A percentile compares a stretch with the other conserved stretches of the same genome.
Evolutionary conservation across 306 rosid genomes (phyloP).

Genomic region (Delonix regia): DNA sequence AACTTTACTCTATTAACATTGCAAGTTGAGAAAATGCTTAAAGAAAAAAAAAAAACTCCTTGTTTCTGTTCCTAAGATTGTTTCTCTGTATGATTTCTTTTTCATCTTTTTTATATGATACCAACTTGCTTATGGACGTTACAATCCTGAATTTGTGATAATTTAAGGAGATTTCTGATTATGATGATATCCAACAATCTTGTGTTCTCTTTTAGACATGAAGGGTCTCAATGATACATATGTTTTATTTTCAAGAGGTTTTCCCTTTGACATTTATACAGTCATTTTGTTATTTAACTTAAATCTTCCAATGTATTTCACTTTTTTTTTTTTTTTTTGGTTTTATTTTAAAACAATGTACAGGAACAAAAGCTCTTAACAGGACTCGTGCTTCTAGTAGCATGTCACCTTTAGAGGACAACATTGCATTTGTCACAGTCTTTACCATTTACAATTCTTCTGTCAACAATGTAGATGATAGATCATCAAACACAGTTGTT

Average conservation of each 20-base stretch:
- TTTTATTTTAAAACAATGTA: not conserved
- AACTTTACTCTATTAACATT: not conserved
- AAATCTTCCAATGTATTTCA: slow-evolving; percentile 29
- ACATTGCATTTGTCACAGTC: slow-evolving; percentile 70
- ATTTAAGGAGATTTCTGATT: not conserved
- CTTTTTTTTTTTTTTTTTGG: not conserved
- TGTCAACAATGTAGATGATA: slow-evolving; percentile 41
- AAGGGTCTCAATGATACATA: slow-evolving; percentile 5
- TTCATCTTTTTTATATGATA: too few relatives aligned
- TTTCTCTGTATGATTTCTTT: too few relatives aligned
- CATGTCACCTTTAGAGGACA: slow-evolving; percentile 38
- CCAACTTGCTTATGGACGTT: too few relatives aligned
- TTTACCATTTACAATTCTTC: slow-evolving; percentile 76
- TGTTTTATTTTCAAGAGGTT: not conserved
- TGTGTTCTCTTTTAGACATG: not conserved
- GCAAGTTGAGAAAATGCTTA: too few relatives aligned
- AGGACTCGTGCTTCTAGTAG: slow-evolving; percentile 48
- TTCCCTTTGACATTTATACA: slow-evolving; percentile 5
- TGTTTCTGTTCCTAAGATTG: too few relatives aligned
- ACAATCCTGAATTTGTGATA: not conserved
- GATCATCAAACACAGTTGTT: slow-evolving; percentile 56
- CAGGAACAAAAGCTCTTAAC: slow-evolving; percentile 87
- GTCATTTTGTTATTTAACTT: not conserved
- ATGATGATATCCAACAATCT: not conserved
- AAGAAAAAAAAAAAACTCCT: too few relatives aligned